A percentile compares a stretch with the other conserved stretches of the same genome.
phyloP scores from a whole-genome alignment of 768 basidiomycete species.

The Leccinum incarnatum region DNA sequence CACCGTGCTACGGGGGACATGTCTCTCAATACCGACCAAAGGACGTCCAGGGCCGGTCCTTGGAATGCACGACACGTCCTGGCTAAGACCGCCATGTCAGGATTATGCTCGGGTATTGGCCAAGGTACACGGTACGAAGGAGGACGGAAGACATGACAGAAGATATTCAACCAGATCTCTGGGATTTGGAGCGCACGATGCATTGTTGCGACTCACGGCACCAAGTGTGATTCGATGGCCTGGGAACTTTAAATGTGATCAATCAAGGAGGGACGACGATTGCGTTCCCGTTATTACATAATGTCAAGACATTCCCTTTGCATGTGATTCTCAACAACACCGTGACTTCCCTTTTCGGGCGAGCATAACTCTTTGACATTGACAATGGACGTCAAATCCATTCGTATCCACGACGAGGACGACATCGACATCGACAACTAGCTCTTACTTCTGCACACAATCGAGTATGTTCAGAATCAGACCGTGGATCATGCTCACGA shows the following conservation, averaged over 20 bases:
- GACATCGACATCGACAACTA: constrained; percentile 88
- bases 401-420: constrained; percentile 40
- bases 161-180: too few relatives aligned
- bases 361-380: background rate
- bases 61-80: too few relatives aligned
- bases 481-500: constrained; percentile 83
- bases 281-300: constrained; percentile 1
- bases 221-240: too few relatives aligned
- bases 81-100: too few relatives aligned
- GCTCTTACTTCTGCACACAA: constrained; percentile 75
- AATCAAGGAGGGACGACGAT: constrained; percentile 44
- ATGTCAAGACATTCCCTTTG: constrained; percentile 1
- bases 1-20: too few relatives aligned
- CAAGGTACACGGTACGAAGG: too few relatives aligned
- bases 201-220: too few relatives aligned
- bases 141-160: too few relatives aligned
- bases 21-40: too few relatives aligned
- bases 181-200: too few relatives aligned
- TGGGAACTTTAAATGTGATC: constrained; percentile 59
- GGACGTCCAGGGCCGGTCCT: too few relatives aligned
- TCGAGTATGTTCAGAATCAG: constrained; percentile 62
- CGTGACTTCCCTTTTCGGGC: constrained; percentile 20
- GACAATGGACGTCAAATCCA: constrained; percentile 36
- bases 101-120: too few relatives aligned
- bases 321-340: constrained; percentile 34